Base-by-base conservation (phyloP, 768 basidiomycete species). In the Lactarius hengduanensis region DNA sequence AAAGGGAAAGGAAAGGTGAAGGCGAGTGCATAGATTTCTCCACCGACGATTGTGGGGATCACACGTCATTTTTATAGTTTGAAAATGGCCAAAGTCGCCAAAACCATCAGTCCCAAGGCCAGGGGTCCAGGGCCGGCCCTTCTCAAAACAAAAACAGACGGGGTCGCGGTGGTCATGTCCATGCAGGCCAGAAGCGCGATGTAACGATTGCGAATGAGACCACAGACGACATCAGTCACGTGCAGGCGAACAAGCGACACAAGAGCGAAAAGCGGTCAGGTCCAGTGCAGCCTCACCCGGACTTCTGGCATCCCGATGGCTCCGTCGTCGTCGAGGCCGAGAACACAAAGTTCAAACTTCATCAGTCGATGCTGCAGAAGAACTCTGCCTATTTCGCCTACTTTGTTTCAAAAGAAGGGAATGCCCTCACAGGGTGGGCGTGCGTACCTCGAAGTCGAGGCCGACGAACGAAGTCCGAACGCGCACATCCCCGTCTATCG, bases 261-360 rank as follows among this genome's bases (percentile, higher is more conserved):
- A 59, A 67, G 62, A 34, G 22, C 45, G 28, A 41, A 13, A 38
- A 13, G 16, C 28, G 4, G 18, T 18, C 6, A 40, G 26, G 18
- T 20, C 55, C 45, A 1, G 41, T 10, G 28, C 36, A 1, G n/a
- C 38, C 45, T 4, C 73, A 74, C 57, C 60, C 62, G 0, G 62
- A 64, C 20, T 73, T 77, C 58, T 80, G 80, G 79, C 69, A 76
- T 30, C 71, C 73, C 26, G 78, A 78, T 62, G 80, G 78, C 1
- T 74, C 74, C 9, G 71, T 78, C 1, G 72, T 79, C 43, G 57
- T 82, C 10, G 74, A 78, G 55, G 66, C 78, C n/a, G 68, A 73
- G n/a, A 70, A 73, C 22, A 74, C 72, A 4, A 71, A 76, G 40
- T 80, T 80, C 70, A 73, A 71, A 22, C 66, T 82, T 18, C 76